Evolutionary conservation across 441 rosid genomes (phyloP).

Genomic region (Manihot esculenta): DNA sequence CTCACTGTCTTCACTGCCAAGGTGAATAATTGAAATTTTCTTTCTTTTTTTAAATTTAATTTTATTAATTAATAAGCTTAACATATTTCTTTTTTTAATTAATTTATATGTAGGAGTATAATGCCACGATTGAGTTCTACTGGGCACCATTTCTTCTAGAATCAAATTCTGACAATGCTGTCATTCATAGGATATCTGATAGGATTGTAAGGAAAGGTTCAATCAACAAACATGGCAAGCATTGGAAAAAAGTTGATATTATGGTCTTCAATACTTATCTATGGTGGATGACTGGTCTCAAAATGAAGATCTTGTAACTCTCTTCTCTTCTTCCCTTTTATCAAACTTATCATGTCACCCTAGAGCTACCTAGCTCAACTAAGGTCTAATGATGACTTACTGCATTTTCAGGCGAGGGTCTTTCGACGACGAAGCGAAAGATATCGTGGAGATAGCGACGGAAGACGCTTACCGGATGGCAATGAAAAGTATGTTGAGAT

Average conservation of each 20-base stretch:
- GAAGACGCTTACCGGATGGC: slow-evolving; percentile 90
- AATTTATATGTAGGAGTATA: slow-evolving; percentile 53
- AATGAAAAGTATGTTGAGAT: slow-evolving; percentile 70
- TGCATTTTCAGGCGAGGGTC: slow-evolving; percentile 58
- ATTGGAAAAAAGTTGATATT: slow-evolving; percentile 79
- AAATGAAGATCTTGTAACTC: slow-evolving; percentile 75
- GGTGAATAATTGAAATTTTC: slow-evolving; percentile 29
- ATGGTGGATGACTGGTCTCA: slow-evolving; percentile 94
- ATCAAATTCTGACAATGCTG: slow-evolving; percentile 78
- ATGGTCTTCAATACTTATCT: slow-evolving; percentile 85
- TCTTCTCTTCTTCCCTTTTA: no score
- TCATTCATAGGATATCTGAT: slow-evolving; percentile 70
- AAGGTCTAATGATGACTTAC: background rate
- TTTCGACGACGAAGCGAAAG: slow-evolving; percentile 63
- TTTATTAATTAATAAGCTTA: no score
- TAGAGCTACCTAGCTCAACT: background rate
- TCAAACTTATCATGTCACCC: background rate
- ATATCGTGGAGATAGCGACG: slow-evolving; percentile 51
- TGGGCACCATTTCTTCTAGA: slow-evolving; percentile 98
- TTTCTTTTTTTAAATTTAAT: no score
- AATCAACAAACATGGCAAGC: slow-evolving; percentile 66
- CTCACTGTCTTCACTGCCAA: slow-evolving; percentile 72
- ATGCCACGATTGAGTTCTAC: slow-evolving; percentile 88
- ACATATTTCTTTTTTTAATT: no score
- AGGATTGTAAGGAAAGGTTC: slow-evolving; percentile 75